phyloP scores from a whole-genome alignment of 768 basidiomycete genomes.

The Phanerochaete carnosa region DNA sequence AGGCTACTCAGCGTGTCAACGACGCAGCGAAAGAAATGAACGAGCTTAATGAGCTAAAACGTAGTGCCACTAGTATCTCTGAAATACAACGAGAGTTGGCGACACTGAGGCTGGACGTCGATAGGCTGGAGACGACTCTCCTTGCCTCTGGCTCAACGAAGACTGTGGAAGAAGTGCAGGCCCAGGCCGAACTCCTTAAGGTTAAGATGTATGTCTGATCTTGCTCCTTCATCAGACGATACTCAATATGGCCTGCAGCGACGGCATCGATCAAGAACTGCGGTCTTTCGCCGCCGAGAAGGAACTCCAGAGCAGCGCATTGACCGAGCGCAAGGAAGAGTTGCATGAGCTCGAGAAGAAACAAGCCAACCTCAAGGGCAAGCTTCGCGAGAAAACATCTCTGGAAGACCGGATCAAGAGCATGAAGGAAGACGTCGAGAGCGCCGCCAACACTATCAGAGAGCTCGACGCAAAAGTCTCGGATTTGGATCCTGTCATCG shows the following conservation, averaged over 20 bases:
- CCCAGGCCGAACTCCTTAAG: slow-evolving; percentile 62
- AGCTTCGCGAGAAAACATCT: slow-evolving; percentile 55
- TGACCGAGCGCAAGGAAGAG: slow-evolving; percentile 57
- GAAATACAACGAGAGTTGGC: slow-evolving; percentile 59
- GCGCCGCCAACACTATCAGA: slow-evolving; percentile 49
- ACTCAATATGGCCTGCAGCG: slow-evolving; percentile 37
- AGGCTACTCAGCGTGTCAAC: slow-evolving; percentile 32
- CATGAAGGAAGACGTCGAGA: slow-evolving; percentile 55
- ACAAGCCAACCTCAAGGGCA: slow-evolving; percentile 52
- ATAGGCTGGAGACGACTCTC: slow-evolving; percentile 65
- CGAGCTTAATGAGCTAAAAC: slow-evolving; percentile 58
- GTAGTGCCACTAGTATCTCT: slow-evolving; percentile 54
- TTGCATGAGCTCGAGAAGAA: slow-evolving; percentile 62
- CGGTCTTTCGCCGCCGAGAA: slow-evolving; percentile 53
- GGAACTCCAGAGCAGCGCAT: slow-evolving; percentile 52
- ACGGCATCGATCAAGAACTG: slow-evolving; percentile 62
- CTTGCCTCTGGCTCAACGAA: slow-evolving; percentile 69
- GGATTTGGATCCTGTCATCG: slow-evolving; percentile 63
- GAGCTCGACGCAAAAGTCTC: slow-evolving; percentile 59
- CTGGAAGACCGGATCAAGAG: slow-evolving; percentile 54
- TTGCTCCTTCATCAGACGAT: not conserved
- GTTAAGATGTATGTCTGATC: slow-evolving; percentile 57
- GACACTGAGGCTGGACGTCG: slow-evolving; percentile 57
- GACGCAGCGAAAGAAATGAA: slow-evolving; percentile 55
- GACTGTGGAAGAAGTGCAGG: slow-evolving; percentile 84